Conservation (phyloP, 1,284 basidiomycete species). For the Dichomitus squalens region DNA sequence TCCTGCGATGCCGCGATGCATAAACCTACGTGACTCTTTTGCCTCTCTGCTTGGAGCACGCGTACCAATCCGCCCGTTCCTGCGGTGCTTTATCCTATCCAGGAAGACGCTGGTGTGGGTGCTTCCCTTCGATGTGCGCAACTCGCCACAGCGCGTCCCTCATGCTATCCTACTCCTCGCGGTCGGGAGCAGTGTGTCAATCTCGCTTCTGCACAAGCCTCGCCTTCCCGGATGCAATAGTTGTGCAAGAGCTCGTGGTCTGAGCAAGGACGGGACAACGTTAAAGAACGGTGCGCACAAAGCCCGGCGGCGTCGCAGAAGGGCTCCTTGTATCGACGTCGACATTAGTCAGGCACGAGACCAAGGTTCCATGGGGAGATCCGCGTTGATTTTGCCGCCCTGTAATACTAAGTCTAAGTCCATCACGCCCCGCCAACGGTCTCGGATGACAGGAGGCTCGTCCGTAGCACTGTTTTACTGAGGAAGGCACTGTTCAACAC, state of each 20-base stretch:
- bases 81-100: background rate
- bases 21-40: background rate
- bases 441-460: background rate
- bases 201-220: no score
- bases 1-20: background rate
- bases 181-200: no score
- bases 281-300: no score
- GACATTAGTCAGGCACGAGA: constrained; percentile 3
- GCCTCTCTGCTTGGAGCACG: no score
- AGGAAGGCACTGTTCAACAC: no score
- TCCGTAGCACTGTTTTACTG: no score
- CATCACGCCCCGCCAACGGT: background rate
- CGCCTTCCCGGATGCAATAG: no score
- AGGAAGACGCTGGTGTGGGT: background rate
- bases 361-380: background rate
- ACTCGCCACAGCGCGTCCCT: background rate
- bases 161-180: background rate
- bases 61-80: background rate
- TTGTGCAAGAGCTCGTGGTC: no score
- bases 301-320: background rate
- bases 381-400: background rate
- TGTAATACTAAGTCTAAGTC: background rate
- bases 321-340: background rate
- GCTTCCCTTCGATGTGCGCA: no score
- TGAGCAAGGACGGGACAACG: no score